phyloP scores from a whole-genome alignment of 2,329 filamentous ascomycete genomes.

The Neoarthrinium moseri region DNA sequence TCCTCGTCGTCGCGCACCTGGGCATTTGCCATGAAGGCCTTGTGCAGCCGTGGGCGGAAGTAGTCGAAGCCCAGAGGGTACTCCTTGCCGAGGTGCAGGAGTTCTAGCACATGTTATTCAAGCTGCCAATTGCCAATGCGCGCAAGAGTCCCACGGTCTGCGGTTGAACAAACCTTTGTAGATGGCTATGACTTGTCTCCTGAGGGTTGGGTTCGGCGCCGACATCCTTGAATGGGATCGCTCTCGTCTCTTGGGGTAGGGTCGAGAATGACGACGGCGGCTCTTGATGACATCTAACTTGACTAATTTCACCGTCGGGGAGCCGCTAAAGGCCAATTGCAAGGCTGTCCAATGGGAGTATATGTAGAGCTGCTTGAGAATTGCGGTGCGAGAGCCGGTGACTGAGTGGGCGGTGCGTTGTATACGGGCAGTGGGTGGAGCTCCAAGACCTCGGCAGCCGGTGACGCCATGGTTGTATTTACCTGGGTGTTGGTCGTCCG shows the following conservation, averaged over 20 bases:
- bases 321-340: not conserved
- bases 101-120: slow-evolving; percentile 51
- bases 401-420: too few relatives aligned
- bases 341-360: too few relatives aligned
- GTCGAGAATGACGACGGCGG: not conserved
- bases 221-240: slow-evolving; percentile 28
- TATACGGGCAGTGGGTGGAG: too few relatives aligned
- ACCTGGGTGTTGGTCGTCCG: too few relatives aligned
- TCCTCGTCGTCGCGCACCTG: slow-evolving; percentile 68
- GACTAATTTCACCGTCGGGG: not conserved
- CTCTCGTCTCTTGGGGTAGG: too few relatives aligned
- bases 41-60: slow-evolving; percentile 78
- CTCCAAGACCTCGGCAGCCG: too few relatives aligned
- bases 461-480: too few relatives aligned
- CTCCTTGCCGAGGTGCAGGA: slow-evolving; percentile 79
- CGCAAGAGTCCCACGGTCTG: not conserved
- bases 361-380: too few relatives aligned
- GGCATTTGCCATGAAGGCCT: slow-evolving; percentile 78
- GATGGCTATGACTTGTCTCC: slow-evolving; percentile 76
- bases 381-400: too few relatives aligned
- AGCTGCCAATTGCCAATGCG: not conserved
- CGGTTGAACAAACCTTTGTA: slow-evolving; percentile 70
- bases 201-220: slow-evolving; percentile 55
- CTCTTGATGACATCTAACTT: not conserved
- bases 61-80: slow-evolving; percentile 83